Evolutionary conservation across 192 early-diverging fungal species (phyloP), one percentile per base, ranked within the genome.

Genomic region (Backusella circina): DNA sequence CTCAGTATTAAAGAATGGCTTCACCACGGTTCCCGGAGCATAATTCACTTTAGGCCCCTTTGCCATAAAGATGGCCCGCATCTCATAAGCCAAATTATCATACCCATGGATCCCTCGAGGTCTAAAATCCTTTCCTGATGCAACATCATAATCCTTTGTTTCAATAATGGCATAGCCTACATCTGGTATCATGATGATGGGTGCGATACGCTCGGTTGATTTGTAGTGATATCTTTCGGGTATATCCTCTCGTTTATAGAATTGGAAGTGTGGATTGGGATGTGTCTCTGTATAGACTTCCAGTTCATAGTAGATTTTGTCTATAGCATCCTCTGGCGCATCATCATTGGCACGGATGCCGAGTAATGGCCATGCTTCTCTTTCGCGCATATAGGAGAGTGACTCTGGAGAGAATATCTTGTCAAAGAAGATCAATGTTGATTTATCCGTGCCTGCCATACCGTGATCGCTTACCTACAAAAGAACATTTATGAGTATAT

Each of bases 1-100:
- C 76, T 95, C 93, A 5, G 89, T 84, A 77, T 96, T 96, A 38
- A 76, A 69, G 71, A 95, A 93, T 1, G 85, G 80, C n/a, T 85
- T 70, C 30, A 85, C 77, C 0, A 82, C 77, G 10, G 54, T 78
- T 28, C 83, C 80, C 10, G 65, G 30, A 23, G 38, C 1, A 28
- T 71, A 37, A 4, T 71, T 21, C 30, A 80, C 57, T 36, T 47
- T 47, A 0, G 94, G 93, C 3, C 95, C 96, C 26, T 78, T 82
- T 2, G 95, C 96, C 67, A 95, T 78, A 79, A 96, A 95, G 10
- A 94, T 91, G 2, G 94, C 92, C 7, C 93, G 86, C 95, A 98
- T 98, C 16, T 93, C 89, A 4, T 83, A 79, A 36, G 89, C 75
- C 74, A 85, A 39, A 81, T 92, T 87, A 75, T 96, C 93, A 83